These are phyloP conservation scores for Talaromyces verruculosus DNA, from an alignment of 2,329 filamentous ascomycete species.

Conservation along the genomic window DNA sequence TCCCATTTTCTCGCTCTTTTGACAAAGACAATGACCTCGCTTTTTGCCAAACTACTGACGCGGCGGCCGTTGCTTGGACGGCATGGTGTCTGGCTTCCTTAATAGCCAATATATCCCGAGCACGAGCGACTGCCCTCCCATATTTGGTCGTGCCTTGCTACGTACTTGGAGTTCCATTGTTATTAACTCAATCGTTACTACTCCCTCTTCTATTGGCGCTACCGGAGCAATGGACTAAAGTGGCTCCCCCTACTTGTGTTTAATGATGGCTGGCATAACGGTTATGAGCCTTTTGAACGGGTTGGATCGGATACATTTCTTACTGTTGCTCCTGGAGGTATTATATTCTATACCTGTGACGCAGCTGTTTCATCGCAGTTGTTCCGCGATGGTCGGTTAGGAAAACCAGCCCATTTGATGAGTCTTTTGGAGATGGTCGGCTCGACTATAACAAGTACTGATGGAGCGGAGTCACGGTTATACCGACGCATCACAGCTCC, in stretches of 20 bases:
- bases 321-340: not conserved
- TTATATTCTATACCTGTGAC: not conserved
- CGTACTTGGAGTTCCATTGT: not conserved
- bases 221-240: not conserved
- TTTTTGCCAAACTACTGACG: too few relatives aligned
- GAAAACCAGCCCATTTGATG: not conserved
- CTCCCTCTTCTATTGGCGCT: not conserved
- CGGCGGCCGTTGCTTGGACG: not conserved
- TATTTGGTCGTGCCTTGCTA: not conserved
- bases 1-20: too few relatives aligned
- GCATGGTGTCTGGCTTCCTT: not conserved
- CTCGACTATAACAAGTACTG: not conserved
- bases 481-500: not conserved
- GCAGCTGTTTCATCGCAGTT: not conserved
- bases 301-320: not conserved
- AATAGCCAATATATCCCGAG: not conserved
- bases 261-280: not conserved
- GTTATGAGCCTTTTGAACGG: not conserved
- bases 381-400: not conserved
- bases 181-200: not conserved
- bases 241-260: not conserved
- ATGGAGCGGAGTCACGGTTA: not conserved
- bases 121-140: not conserved
- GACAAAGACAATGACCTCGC: too few relatives aligned
- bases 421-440: not conserved